Percentiles rank a stretch among this genome's conserved stretches.
Conservation (phyloP, 768 basidiomycete species). For the Leccinum imitatum region DNA sequence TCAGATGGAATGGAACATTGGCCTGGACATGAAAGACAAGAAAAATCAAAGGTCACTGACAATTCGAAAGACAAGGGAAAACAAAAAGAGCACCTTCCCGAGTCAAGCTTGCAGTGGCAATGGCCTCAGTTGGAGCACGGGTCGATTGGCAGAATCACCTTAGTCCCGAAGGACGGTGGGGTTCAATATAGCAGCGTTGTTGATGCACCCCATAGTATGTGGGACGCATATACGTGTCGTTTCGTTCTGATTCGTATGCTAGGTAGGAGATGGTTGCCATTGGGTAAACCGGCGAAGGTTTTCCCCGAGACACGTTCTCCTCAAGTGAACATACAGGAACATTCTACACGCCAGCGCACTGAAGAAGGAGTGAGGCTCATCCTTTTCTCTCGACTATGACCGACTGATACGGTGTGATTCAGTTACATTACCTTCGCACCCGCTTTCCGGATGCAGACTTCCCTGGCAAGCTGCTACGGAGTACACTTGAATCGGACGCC, state of each 20-base stretch:
- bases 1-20: conserved; percentile 78
- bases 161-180: conserved; percentile 43
- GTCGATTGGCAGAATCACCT: conserved; percentile 52
- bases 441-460: conserved; percentile 74
- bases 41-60: conserved; percentile 23
- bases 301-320: conserved; percentile 59
- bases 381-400: not conserved
- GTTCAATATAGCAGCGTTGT: conserved; percentile 54
- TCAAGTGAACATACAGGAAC: conserved; percentile 28
- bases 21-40: conserved; percentile 52
- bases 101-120: conserved; percentile 29
- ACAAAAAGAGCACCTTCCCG: conserved; percentile 31
- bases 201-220: conserved; percentile 28
- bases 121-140: conserved; percentile 63
- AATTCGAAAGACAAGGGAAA: conserved; percentile 17
- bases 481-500: conserved; percentile 51
- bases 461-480: conserved; percentile 62
- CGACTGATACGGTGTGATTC: conserved; percentile 1
- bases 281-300: conserved; percentile 39
- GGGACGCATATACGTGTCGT: not conserved
- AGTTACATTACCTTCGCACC: conserved; percentile 74
- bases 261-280: conserved; percentile 35
- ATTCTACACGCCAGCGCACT: conserved; percentile 46
- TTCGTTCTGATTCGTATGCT: conserved; percentile 8
- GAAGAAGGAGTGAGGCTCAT: conserved; percentile 60